Evolutionary conservation across 2,329 filamentous ascomycete species (phyloP).

Genomic region (Fusarium papillatum): DNA sequence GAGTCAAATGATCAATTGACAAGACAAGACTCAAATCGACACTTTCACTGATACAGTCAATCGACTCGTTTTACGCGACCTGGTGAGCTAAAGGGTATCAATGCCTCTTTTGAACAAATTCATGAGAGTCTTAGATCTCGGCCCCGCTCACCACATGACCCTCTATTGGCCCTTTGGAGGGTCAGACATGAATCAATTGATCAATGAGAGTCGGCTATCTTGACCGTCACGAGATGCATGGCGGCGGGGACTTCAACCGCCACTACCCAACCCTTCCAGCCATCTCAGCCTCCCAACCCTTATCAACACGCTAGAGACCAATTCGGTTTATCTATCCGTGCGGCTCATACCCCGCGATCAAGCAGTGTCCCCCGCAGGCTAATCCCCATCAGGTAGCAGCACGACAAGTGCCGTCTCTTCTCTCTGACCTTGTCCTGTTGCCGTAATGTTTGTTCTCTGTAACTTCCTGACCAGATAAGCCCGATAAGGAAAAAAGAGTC

Average conservation of each 20-base stretch:
- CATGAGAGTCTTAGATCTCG: neutral
- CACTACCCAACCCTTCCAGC: neutral
- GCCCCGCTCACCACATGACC: constrained; percentile 4
- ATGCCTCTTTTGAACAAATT: constrained; percentile 13
- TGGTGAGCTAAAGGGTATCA: constrained; percentile 6
- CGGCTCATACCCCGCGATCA: constrained; percentile 31
- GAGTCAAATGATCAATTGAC: constrained; percentile 3
- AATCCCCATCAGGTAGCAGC: constrained; percentile 6
- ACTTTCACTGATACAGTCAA: neutral
- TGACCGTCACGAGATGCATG: constrained; percentile 1
- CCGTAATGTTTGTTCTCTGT: neutral
- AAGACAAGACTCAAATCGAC: neutral
- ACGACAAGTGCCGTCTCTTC: neutral
- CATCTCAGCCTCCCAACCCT: neutral
- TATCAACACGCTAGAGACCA: constrained; percentile 23
- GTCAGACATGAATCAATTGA: neutral
- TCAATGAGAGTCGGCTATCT: neutral
- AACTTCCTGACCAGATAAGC: constrained; percentile 7
- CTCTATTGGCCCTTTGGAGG: neutral
- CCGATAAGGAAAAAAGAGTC: constrained; percentile 40
- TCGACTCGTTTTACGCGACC: neutral
- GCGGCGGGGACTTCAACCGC: neutral
- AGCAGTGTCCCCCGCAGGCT: constrained; percentile 10
- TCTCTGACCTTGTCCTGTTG: neutral
- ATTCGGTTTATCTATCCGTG: constrained; percentile 39